A percentile compares a stretch with the other conserved stretches of the same genome.
Evolutionary conservation across 2,329 filamentous ascomycete species (phyloP).

Genomic region (Aureobasidium zeae): DNA sequence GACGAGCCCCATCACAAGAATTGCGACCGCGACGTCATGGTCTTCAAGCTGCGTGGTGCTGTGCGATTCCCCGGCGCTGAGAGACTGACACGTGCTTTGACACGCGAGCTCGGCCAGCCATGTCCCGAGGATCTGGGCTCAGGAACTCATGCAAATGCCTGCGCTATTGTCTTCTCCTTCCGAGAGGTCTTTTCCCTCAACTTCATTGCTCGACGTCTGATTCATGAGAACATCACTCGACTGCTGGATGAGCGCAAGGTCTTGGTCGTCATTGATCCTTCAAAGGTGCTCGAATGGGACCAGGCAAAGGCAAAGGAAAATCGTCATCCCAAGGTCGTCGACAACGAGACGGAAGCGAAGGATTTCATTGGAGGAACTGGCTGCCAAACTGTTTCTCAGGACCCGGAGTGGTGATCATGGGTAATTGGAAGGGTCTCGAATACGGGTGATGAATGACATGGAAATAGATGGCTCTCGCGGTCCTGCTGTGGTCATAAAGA

Average conservation of each 20-base stretch:
- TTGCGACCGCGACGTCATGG: conserved; percentile 16
- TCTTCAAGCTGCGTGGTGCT: conserved; percentile 22
- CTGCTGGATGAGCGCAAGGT: conserved; percentile 17
- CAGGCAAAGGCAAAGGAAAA: conserved; percentile 14
- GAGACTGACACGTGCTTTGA: conserved; percentile 20
- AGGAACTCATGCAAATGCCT: conserved; percentile 20
- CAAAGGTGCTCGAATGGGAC: conserved; percentile 19
- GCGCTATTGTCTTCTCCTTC: conserved; percentile 22
- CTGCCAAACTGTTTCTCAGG: conserved; percentile 17
- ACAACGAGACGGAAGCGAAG: conserved; percentile 18
- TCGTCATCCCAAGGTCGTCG: conserved; percentile 19
- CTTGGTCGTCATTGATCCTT: conserved; percentile 20
- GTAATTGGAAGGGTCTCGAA: too few species aligned
- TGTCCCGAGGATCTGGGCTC: conserved; percentile 19
- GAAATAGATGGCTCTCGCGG: too few species aligned
- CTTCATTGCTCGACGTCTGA: conserved; percentile 19
- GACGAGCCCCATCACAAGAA: conserved; percentile 10
- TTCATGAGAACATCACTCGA: conserved; percentile 20
- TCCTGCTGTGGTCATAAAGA: too few species aligned
- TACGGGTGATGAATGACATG: too few species aligned
- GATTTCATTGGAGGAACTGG: conserved; percentile 21
- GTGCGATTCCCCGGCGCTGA: conserved; percentile 21
- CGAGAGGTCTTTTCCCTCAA: conserved; percentile 22
- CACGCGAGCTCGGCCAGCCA: conserved; percentile 18
- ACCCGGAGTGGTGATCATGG: conserved; percentile 5